phyloP scores from a whole-genome alignment of 495 filamentous ascomycete species.

The Xylaria longipes region DNA sequence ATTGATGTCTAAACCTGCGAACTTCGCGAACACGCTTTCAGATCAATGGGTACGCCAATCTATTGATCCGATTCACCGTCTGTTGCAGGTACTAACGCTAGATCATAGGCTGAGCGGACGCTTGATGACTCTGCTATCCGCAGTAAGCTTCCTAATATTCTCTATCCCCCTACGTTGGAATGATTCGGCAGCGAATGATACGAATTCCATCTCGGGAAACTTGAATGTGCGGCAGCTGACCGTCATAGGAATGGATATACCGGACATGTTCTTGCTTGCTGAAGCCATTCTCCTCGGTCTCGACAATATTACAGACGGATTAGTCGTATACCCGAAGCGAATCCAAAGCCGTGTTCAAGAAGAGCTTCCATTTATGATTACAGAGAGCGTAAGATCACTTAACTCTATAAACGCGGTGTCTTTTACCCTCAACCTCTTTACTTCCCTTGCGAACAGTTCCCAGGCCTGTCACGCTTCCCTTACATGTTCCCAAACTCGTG shows the following conservation, averaged over 20 bases:
- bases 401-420: no score
- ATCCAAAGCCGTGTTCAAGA: slow-evolving; percentile 67
- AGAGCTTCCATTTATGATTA: slow-evolving; percentile 62
- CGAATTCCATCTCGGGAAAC: background rate
- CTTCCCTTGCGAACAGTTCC: background rate
- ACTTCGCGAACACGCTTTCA: slow-evolving; percentile 77
- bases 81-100: background rate
- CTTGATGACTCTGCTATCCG: slow-evolving; percentile 70
- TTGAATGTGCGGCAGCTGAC: slow-evolving; percentile 10
- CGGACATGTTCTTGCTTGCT: slow-evolving; percentile 67
- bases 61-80: slow-evolving; percentile 51
- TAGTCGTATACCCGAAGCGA: slow-evolving; percentile 77
- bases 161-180: background rate
- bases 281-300: slow-evolving; percentile 72
- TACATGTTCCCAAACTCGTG: background rate
- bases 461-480: background rate
- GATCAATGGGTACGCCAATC: slow-evolving; percentile 82
- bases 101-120: slow-evolving; percentile 36
- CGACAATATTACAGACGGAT: slow-evolving; percentile 72
- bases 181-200: background rate
- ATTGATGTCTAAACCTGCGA: slow-evolving; percentile 68
- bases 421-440: background rate
- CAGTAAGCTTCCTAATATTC: slow-evolving; percentile 37
- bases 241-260: slow-evolving; percentile 26
- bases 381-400: slow-evolving; percentile 29